These are phyloP conservation scores for Tricholomella constricta DNA, from an alignment of 768 basidiomycete genomes.

Conservation along the genomic window DNA sequence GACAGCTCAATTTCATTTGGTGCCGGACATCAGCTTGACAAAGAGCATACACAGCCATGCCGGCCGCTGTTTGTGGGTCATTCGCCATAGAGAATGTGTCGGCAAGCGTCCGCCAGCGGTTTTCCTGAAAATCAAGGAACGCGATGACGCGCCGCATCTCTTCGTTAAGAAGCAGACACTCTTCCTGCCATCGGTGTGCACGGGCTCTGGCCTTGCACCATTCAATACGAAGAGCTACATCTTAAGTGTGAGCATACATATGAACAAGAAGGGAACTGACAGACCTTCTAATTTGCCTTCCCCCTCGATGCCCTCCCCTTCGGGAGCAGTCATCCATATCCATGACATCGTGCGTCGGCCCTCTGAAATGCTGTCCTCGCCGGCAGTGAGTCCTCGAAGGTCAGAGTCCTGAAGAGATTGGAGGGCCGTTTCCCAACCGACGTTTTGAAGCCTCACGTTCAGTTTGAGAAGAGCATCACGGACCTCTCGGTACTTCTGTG, in stretches of 20 bases:
- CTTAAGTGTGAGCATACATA: neutral
- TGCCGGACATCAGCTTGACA: neutral
- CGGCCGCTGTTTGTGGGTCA: neutral
- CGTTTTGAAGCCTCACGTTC: neutral
- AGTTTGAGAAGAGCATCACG: neutral
- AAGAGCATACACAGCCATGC: neutral
- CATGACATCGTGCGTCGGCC: neutral
- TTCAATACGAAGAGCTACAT: neutral
- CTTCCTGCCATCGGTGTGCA: conserved; percentile 35
- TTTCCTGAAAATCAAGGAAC: neutral
- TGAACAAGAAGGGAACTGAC: neutral
- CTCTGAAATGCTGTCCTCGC: neutral
- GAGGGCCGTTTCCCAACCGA: neutral
- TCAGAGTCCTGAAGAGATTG: neutral
- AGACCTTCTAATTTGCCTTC: conserved; percentile 7
- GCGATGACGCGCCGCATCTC: conserved; percentile 32
- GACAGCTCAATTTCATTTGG: neutral
- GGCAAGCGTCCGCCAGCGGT: neutral
- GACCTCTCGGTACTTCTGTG: neutral
- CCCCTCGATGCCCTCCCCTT: neutral
- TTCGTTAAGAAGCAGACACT: conserved; percentile 32
- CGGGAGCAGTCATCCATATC: neutral
- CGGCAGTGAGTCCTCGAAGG: neutral
- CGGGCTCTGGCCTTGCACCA: too few species aligned
- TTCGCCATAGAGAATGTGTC: neutral